Percentiles rank a stretch among this genome's conserved stretches.
Evolutionary conservation across 2,329 filamentous ascomycete genomes (phyloP).

Genomic region (Trichoderma asperellum): DNA sequence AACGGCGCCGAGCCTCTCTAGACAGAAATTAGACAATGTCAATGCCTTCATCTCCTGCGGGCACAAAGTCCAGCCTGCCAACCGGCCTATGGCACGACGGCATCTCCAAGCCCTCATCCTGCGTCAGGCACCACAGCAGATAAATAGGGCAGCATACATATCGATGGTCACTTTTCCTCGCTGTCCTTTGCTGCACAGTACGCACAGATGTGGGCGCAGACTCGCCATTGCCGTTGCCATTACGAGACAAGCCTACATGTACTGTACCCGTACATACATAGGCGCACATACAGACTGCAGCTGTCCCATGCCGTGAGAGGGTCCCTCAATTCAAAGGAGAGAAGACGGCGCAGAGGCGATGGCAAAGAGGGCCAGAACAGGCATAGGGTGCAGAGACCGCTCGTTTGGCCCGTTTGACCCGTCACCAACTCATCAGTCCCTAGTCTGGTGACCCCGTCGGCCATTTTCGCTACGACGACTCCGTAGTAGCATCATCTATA

Average conservation of each 20-base stretch:
- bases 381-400: conserved; percentile 29
- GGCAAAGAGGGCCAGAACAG: conserved; percentile 19
- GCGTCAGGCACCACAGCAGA: conserved; percentile 30
- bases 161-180: conserved; percentile 7
- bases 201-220: conserved; percentile 7
- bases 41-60: conserved; percentile 6
- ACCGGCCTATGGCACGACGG: conserved; percentile 6
- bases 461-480: conserved; percentile 28
- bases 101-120: conserved; percentile 21
- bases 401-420: conserved; percentile 29
- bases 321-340: conserved; percentile 20
- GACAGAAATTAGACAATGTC: not conserved
- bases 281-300: conserved; percentile 10
- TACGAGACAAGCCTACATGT: conserved; percentile 2
- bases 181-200: conserved; percentile 12
- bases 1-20: not conserved
- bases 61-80: conserved; percentile 12
- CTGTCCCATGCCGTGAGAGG: conserved; percentile 19
- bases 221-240: not conserved
- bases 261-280: not conserved
- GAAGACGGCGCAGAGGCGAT: conserved; percentile 20
- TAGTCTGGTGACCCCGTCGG: conserved; percentile 30
- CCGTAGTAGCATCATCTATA: conserved; percentile 26
- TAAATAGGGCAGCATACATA: conserved; percentile 24
- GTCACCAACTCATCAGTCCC: conserved; percentile 29